These are phyloP conservation scores for Chrysoporthe cubensis DNA, from an alignment of 2,329 filamentous ascomycete species.

Conservation along the genomic window DNA sequence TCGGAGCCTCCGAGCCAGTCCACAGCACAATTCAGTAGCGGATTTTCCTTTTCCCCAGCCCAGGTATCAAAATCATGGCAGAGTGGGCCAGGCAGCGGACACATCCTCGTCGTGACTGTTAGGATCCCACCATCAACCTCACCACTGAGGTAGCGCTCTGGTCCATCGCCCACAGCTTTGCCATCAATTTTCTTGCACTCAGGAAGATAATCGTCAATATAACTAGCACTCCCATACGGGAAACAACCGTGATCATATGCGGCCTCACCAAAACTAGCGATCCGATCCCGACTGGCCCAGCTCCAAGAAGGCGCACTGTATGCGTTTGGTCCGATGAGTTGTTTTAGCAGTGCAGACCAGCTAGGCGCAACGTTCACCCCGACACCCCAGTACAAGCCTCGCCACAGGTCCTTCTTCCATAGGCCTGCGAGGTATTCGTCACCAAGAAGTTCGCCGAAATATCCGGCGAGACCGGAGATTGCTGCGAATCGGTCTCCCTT, in stretches of 20 bases:
- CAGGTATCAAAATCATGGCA: neutral
- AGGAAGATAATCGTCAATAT: neutral
- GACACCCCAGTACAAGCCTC: neutral
- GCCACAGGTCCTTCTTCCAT: neutral
- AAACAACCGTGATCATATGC: neutral
- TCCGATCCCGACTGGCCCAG: neutral
- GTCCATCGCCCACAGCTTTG: neutral
- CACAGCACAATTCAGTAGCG: neutral
- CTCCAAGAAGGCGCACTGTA: neutral
- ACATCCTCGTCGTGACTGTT: neutral
- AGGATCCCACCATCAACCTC: neutral
- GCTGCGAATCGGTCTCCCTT: neutral
- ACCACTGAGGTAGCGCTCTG: too few species aligned
- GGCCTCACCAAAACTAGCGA: neutral
- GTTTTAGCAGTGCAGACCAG: neutral
- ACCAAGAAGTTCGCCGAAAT: neutral
- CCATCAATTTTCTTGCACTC: neutral
- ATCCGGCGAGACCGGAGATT: neutral
- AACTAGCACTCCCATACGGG: neutral
- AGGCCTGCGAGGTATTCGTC: neutral
- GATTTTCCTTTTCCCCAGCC: neutral
- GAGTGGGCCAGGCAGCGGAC: neutral
- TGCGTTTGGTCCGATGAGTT: neutral
- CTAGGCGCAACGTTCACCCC: neutral
- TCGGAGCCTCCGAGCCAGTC: neutral